Conservation (phyloP, 805 yeast species). For the Candida berthetii region DNA sequence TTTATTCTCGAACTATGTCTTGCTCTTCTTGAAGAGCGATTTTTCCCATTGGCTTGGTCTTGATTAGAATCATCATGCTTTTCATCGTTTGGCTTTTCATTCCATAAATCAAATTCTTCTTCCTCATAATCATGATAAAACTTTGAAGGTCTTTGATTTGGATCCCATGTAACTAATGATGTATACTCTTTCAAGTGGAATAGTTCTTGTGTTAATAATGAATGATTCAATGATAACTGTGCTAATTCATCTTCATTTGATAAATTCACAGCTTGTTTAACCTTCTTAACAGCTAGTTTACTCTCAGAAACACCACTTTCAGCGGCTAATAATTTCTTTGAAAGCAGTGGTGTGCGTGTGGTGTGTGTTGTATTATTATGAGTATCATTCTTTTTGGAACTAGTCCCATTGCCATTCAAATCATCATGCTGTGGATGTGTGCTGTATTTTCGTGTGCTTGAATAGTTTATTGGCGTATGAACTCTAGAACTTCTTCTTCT, state of each 20-base stretch:
- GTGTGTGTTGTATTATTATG: too few relatives aligned
- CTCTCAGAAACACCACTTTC: background rate
- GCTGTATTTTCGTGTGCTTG: slow-evolving; percentile 2
- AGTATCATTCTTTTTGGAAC: background rate
- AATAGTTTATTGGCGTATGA: slow-evolving; percentile 7
- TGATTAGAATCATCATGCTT: too few relatives aligned
- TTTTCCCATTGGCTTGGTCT: slow-evolving; percentile 2
- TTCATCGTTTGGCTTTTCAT: slow-evolving; percentile 2
- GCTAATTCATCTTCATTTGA: slow-evolving; percentile 29
- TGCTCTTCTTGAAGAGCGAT: slow-evolving; percentile 8
- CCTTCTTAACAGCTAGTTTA: background rate
- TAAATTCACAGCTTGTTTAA: background rate
- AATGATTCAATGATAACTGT: slow-evolving; percentile 38
- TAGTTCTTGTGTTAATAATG: slow-evolving; percentile 48
- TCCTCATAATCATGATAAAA: slow-evolving; percentile 24
- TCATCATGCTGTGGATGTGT: background rate
- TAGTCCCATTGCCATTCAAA: background rate
- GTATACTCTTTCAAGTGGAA: slow-evolving; percentile 59
- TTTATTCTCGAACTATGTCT: slow-evolving; percentile 16
- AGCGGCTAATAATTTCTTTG: background rate
- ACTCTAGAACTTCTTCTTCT: slow-evolving; percentile 11
- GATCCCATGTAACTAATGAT: slow-evolving; percentile 58
- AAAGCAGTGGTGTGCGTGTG: too few relatives aligned
- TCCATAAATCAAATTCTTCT: slow-evolving; percentile 22
- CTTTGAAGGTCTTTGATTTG: slow-evolving; percentile 33